Conservation (phyloP, 768 basidiomycete genomes). For the Lactarius evosmus region DNA sequence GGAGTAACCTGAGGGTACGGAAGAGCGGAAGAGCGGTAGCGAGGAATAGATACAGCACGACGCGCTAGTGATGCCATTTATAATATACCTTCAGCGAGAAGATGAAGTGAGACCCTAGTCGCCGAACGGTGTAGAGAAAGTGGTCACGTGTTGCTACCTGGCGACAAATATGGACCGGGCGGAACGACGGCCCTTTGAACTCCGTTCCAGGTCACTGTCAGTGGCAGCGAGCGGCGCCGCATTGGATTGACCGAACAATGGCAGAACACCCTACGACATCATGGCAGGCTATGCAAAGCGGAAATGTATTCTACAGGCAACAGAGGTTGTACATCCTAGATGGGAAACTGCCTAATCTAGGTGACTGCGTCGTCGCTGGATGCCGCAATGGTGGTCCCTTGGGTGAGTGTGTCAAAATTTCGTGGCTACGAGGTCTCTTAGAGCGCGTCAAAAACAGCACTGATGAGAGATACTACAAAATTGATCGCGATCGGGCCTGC, state of each 20-base stretch:
- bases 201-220: too few species aligned
- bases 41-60: background rate
- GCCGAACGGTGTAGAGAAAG: background rate
- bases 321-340: conserved; percentile 81
- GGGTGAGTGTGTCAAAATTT: conserved; percentile 46
- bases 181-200: background rate
- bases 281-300: conserved; percentile 92
- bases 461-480: conserved; percentile 84
- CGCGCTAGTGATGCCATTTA: conserved; percentile 6
- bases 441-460: conserved; percentile 45
- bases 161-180: background rate
- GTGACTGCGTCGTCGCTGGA: conserved; percentile 75
- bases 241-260: conserved; percentile 32
- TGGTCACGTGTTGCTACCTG: background rate
- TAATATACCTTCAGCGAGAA: background rate
- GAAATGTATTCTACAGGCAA: conserved; percentile 81
- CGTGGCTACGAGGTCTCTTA: conserved; percentile 3
- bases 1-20: background rate
- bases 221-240: background rate
- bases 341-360: conserved; percentile 73
- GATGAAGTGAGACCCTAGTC: background rate
- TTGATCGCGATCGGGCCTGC: conserved; percentile 66
- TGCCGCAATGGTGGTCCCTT: conserved; percentile 88
- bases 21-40: background rate
- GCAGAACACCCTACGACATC: conserved; percentile 70